Base-by-base conservation (phyloP, 78 protist species). In the Speleostelium caveatum region DNA sequence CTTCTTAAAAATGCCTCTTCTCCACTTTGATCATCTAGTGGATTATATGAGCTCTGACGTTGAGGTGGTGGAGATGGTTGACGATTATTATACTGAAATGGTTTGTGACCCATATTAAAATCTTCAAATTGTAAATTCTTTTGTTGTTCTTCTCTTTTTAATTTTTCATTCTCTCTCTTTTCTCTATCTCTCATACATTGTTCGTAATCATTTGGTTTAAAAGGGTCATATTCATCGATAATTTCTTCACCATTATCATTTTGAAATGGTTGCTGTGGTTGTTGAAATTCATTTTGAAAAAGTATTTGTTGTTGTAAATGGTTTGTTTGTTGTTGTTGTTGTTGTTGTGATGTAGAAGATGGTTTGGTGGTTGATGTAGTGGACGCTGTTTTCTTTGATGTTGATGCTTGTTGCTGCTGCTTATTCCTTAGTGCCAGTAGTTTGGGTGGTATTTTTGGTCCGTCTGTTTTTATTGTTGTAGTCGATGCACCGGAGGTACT, bases 191-290 rank as follows among this genome's bases (percentile, higher is more conserved):
- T 72, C 28, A 53, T 22, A 72, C 28, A 39, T n/a, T 83, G 39
- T 42, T 83, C 91, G 60, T 83, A 83, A 4, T 83, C 91, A 45
- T 83, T 83, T 42, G 91, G 91, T 28, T 68, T n/a, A 6, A 51
- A 83, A 26, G 91, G 91, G 45, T 83, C 62, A 33, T 83, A 83
- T 83, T 83, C 91, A 49, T 83, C 75, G 0, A 69, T 3, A 12
- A 83, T 51, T n/a, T 69, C 75, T 19, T 83, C 91, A 14, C 91
- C 2, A 63, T 67, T 28, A 26, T 38, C 4, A 56, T 30, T 2
- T 62, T 35, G 32, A 16, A 16, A 36, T 56, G 55, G 58, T 45
- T 14, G 53, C 10, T 45, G 53, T 6, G 6, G 53, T 45, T 45
- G 53, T 45, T 45, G 10, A 10, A 45, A 10, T 45, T 14, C 53